Evolutionary conservation across 441 rosid species (phyloP).

Genomic region (Macaranga tanarius): DNA sequence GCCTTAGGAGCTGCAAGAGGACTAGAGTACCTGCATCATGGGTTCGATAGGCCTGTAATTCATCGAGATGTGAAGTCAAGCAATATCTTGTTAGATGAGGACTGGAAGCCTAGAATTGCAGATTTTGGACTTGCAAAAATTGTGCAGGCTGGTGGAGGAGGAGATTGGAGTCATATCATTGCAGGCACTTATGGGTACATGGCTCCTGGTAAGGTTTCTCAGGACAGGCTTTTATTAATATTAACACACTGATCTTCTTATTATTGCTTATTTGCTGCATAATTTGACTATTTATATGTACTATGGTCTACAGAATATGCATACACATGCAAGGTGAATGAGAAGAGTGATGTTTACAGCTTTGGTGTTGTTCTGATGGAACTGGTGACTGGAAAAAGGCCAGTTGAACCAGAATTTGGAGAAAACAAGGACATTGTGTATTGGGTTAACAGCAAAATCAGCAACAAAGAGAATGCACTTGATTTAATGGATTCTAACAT

Average conservation of each 20-base stretch:
- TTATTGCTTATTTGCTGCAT: not conserved
- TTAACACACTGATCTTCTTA: not conserved
- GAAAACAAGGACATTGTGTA: slow-evolving; percentile 72
- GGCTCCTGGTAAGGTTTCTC: slow-evolving; percentile 70
- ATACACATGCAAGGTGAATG: slow-evolving; percentile 66
- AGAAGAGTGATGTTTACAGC: slow-evolving; percentile 88
- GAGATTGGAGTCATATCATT: slow-evolving; percentile 59
- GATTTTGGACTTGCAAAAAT: slow-evolving; percentile 95
- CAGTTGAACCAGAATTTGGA: slow-evolving; percentile 71
- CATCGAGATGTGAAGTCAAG: slow-evolving; percentile 93
- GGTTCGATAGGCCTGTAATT: slow-evolving; percentile 70
- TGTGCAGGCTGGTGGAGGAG: slow-evolving; percentile 49
- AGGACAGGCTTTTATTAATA: too few relatives aligned
- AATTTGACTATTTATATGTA: not conserved
- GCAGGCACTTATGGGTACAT: slow-evolving; percentile 93
- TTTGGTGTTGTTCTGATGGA: slow-evolving; percentile 93
- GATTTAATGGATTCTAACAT: slow-evolving; percentile 62
- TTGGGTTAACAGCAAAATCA: slow-evolving; percentile 63
- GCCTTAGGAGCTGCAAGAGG: slow-evolving; percentile 84
- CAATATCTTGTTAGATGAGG: slow-evolving; percentile 81
- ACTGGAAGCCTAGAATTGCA: slow-evolving; percentile 86
- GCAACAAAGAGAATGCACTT: slow-evolving; percentile 41
- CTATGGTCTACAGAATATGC: slow-evolving; percentile 63
- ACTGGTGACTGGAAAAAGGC: slow-evolving; percentile 72
- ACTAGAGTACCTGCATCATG: slow-evolving; percentile 86